Evolutionary conservation across 441 rosid genomes (phyloP).

Genomic region (Rhodomyrtus psidioides): DNA sequence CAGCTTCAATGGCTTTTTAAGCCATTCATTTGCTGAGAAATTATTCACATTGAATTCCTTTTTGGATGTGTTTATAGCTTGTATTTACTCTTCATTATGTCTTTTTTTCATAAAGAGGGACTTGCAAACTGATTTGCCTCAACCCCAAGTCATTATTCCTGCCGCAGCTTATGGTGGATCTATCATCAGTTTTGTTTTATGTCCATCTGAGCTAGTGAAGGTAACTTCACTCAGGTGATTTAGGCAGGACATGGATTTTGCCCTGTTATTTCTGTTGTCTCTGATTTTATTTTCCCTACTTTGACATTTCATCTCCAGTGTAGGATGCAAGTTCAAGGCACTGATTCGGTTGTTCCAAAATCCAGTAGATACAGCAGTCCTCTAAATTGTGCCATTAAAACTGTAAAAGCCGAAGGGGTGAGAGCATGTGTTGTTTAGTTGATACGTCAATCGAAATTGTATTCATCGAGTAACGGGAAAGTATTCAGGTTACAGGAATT

Average conservation of each 20-base stretch:
- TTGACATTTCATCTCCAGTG: constrained; percentile 49
- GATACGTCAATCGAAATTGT: not conserved
- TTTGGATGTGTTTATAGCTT: not conserved
- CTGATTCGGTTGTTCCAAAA: constrained; percentile 59
- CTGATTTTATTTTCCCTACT: not conserved
- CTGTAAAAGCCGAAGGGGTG: constrained; percentile 77
- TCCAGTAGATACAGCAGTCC: constrained; percentile 56
- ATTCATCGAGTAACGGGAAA: constrained; percentile 22
- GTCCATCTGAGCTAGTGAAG: constrained; percentile 88
- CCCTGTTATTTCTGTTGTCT: not conserved
- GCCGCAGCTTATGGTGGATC: constrained; percentile 88
- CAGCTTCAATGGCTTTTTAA: not conserved
- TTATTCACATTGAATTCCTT: not conserved
- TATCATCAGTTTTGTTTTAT: constrained; percentile 71
- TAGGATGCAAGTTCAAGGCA: constrained; percentile 97
- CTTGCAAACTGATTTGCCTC: constrained; percentile 35
- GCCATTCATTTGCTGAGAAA: not conserved
- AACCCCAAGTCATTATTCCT: constrained; percentile 65
- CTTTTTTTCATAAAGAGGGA: not conserved
- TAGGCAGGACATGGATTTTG: not conserved
- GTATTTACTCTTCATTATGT: not conserved
- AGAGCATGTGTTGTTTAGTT: constrained; percentile 21
- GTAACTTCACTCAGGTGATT: constrained; percentile 14
- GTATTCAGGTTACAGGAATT: constrained; percentile 72
- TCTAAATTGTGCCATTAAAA: constrained; percentile 73